phyloP scores from a whole-genome alignment of 148 eudicot genomes.

The Bassia scoparia region DNA sequence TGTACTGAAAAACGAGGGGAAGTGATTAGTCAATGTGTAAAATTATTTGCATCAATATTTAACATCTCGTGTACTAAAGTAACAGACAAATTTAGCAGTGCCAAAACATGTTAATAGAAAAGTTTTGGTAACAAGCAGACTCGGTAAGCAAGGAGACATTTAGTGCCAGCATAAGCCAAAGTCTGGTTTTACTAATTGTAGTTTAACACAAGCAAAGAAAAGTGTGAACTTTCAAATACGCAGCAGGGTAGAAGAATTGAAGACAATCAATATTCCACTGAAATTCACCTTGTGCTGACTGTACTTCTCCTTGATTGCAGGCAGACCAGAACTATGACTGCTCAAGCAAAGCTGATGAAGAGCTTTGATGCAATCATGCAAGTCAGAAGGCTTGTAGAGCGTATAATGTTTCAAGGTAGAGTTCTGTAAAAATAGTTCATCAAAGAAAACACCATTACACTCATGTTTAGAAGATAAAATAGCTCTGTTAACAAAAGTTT shows the following conservation, averaged over 20 bases:
- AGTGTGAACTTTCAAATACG: background rate
- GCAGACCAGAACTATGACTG: slow-evolving; percentile 54
- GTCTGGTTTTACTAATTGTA: background rate
- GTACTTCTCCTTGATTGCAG: slow-evolving; percentile 90
- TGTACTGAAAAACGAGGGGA: slow-evolving; percentile 56
- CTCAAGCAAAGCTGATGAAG: slow-evolving; percentile 66
- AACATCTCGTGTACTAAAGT: too few relatives aligned
- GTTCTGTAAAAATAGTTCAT: slow-evolving; percentile 46
- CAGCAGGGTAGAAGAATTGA: too few relatives aligned
- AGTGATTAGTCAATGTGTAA: background rate
- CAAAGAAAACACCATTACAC: background rate
- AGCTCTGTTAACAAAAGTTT: background rate
- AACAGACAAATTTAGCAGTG: too few relatives aligned
- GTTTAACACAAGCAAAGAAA: background rate
- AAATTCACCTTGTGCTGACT: slow-evolving; percentile 76
- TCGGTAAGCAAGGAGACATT: background rate
- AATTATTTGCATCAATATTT: background rate
- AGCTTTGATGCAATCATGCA: slow-evolving; percentile 65
- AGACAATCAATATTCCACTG: background rate
- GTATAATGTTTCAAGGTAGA: slow-evolving; percentile 79
- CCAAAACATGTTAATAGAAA: too few relatives aligned
- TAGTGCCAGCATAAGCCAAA: background rate
- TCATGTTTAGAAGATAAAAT: too few relatives aligned
- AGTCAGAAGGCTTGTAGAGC: slow-evolving; percentile 67
- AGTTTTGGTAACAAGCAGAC: too few relatives aligned